These are phyloP conservation scores for Vitis riparia DNA, from an alignment of 164 flowering plant species.

Conservation along the genomic window DNA sequence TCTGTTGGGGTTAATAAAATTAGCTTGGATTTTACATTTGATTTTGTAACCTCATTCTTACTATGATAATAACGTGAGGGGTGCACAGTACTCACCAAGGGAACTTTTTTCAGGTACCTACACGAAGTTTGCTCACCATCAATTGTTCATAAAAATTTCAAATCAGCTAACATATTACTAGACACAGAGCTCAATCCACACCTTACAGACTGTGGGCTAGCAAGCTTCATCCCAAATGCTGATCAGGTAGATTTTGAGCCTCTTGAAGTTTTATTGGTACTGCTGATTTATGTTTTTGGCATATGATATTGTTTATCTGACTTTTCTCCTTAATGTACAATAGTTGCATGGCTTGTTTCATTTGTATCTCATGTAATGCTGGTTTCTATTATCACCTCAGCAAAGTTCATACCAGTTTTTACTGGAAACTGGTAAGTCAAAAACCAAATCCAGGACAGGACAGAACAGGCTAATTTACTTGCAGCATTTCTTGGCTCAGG, in stretches of 20 bases:
- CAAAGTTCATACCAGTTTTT: too few species aligned
- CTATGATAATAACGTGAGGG: not conserved
- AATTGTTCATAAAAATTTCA: conserved; percentile 77
- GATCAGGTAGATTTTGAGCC: conserved; percentile 53
- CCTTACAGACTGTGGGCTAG: conserved; percentile 87
- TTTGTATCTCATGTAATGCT: too few species aligned
- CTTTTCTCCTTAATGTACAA: too few species aligned
- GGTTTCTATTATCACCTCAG: too few species aligned
- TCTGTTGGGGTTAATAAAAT: too few species aligned
- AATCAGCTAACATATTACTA: conserved; percentile 86
- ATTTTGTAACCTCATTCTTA: not conserved
- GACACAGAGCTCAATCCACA: conserved; percentile 91
- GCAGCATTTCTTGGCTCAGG: too few species aligned
- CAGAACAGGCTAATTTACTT: too few species aligned
- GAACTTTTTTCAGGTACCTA: conserved; percentile 59
- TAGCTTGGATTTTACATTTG: too few species aligned
- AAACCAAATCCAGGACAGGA: too few species aligned
- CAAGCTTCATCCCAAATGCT: conserved; percentile 64
- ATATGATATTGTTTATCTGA: too few species aligned
- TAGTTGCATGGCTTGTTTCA: too few species aligned
- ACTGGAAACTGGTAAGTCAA: too few species aligned
- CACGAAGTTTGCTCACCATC: conserved; percentile 95
- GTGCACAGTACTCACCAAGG: conserved; percentile 7
- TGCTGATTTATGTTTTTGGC: not conserved
- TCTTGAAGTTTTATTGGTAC: conserved; percentile 2